Base-by-base conservation (phyloP, 495 filamentous ascomycete genomes). In the Barbatosphaeria neglecta region DNA sequence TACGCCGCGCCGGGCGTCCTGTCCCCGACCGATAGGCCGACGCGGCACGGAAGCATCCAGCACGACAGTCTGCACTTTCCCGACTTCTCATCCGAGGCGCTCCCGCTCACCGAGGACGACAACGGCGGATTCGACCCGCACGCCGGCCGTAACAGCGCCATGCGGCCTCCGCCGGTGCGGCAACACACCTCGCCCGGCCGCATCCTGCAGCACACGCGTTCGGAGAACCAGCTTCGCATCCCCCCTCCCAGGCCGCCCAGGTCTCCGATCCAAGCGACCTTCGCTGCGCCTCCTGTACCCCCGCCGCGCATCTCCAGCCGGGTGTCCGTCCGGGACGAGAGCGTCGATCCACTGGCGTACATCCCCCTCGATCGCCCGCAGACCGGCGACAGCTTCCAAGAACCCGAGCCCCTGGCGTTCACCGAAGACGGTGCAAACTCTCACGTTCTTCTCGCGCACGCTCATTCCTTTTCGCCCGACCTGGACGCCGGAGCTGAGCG, bases 1-100 rank as follows among this genome's bases (percentile, higher is more conserved):
- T 80, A 77, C 33, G 75, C 78, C 13, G 75, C 85, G 46, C 76
- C 78, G 44, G 77, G 78, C 41, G 73, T 81, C n/a, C 85, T 86
- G 54, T 66, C 69, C 24, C 76, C 82, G 13, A 69, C 56, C 18
- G 47, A 71, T 39, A 68, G 75, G 8, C 74, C 72, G 24, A 63
- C 85, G 23, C 76, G 75, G 53, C 81, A 77, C 16, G 81, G n/a
- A n/a, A n/a, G n/a, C n/a, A n/a, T 83, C 51, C 74, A 71, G 35
- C 76, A 77, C 3, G 70, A 82, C 15, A 76, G 87, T 45, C 62
- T 87, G 33, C 76, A 81, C 54, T 81, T 78, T 59, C 64, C 73
- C 38, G 76, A 76, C 59, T 77, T 77, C 54, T 80, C 81, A 10
- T 70, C 76, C 4, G 77, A 83, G 52, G 59, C 64, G 4, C 58